Evolutionary conservation across 305 asterid species (phyloP), one percentile per base, ranked within the genome.

Genomic region (Striga hermonthica): DNA sequence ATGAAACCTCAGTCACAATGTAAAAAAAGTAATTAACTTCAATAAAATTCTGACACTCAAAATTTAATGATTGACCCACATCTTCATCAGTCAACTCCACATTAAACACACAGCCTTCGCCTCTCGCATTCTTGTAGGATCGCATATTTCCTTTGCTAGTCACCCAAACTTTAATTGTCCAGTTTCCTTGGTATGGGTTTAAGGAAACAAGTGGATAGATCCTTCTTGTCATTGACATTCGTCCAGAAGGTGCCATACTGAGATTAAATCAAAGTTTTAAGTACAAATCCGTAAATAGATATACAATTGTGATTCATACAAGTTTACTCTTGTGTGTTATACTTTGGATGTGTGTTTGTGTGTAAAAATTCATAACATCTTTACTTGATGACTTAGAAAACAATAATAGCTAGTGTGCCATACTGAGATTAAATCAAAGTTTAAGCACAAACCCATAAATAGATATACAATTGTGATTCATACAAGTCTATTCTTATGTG

Each of bases 51-150:
- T n/a, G 15, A 47, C 13, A 13, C 53, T 13, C 4, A 50, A 50
- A 50, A 15, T 50, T 9, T 1, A 10, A 64, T 11, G 13, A 0
- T 50, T 28, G 36, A 50, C 98, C 78, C 71, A 92, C 98, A 78
- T 92, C 96, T 72, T 89, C 95, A 76, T 92, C 98, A 0, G 96
- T 87, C 68, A 92, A 74, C 76, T 92, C 98, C 12, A 92, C 91
- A 72, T 89, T 92, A 83, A 92, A 92, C 22, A 92, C 96, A 66
- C 95, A 84, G 8, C 98, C 98, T 73, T 89, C 96, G 31, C 98
- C 98, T 72, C 87, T 77, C 53, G 89, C 87, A 83, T 92, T 92
- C 76, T 59, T 86, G 81, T 86, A 92, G 22, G 80, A 35, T 3
- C 97, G 71, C 93, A 89, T 79, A 66, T 60, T 83, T 14, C 97